Conservation (phyloP, 1,284 basidiomycete genomes). For the Boletellus deceptivus region DNA sequence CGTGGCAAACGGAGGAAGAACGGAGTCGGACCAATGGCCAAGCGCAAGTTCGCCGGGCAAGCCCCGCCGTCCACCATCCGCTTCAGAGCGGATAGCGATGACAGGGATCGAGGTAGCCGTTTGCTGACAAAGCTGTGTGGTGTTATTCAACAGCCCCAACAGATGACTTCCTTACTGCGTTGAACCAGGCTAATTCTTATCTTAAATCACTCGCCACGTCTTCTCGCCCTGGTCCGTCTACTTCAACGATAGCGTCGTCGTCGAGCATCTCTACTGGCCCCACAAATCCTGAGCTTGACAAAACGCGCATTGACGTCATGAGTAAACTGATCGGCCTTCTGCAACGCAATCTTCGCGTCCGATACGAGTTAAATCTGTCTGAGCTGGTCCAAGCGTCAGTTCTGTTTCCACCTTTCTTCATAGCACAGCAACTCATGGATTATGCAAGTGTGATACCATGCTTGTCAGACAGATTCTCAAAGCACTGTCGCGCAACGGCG, state of each 20-base stretch:
- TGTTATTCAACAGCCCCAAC: conserved; percentile 17
- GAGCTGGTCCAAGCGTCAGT: conserved; percentile 75
- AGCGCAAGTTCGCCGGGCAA: conserved; percentile 41
- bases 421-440: conserved; percentile 11
- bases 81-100: conserved; percentile 38
- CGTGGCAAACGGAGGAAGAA: conserved; percentile 39
- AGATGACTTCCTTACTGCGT: conserved; percentile 70
- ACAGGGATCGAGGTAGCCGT: conserved; percentile 33
- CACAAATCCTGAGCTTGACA: conserved; percentile 49
- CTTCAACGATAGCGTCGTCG: conserved; percentile 37
- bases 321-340: conserved; percentile 66
- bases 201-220: conserved; percentile 53
- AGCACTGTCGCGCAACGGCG: conserved; percentile 76
- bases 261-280: conserved; percentile 34
- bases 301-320: conserved; percentile 62
- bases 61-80: conserved; percentile 27
- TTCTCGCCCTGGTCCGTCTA: conserved; percentile 47
- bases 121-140: not conserved
- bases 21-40: conserved; percentile 30
- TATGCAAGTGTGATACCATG: conserved; percentile 64
- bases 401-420: conserved; percentile 20
- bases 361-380: conserved; percentile 69
- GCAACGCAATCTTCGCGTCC: conserved; percentile 73
- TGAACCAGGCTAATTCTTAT: conserved; percentile 57
- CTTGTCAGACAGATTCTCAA: conserved; percentile 73